A percentile compares a stretch with the other conserved stretches of the same genome.
These are phyloP conservation scores for Aeschynomene evenia DNA, from an alignment of 306 rosid genomes.

Conservation along the genomic window DNA sequence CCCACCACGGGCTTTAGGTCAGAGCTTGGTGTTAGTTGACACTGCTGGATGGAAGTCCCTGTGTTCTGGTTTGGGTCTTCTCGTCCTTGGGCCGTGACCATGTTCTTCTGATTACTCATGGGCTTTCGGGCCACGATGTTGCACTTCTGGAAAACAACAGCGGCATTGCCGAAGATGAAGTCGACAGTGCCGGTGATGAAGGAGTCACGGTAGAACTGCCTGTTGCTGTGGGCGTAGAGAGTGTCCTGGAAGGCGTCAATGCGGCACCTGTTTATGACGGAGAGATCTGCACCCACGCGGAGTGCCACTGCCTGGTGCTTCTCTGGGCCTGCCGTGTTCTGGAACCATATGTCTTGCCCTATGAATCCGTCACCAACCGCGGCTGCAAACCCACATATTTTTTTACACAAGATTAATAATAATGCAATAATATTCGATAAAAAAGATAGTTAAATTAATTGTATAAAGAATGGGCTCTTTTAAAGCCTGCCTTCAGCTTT, in stretches of 20 bases:
- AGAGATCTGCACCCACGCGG: conserved; percentile 56
- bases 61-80: conserved; percentile 63
- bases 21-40: conserved; percentile 43
- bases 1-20: conserved; percentile 53
- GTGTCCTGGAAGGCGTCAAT: conserved; percentile 75
- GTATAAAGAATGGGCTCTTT: fast-evolving
- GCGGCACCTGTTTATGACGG: conserved; percentile 65
- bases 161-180: conserved; percentile 71
- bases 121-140: conserved; percentile 54
- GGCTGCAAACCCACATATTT: conserved; percentile 30
- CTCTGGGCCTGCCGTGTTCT: conserved; percentile 68
- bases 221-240: conserved; percentile 59
- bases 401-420: too few species aligned
- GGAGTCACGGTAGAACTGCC: conserved; percentile 71
- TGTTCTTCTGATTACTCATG: conserved; percentile 55
- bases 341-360: conserved; percentile 63
- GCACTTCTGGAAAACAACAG: conserved; percentile 64
- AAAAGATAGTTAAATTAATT: too few species aligned
- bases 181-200: conserved; percentile 64
- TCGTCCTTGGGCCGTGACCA: conserved; percentile 77
- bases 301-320: conserved; percentile 83
- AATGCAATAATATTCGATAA: too few species aligned
- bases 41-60: conserved; percentile 59
- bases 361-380: conserved; percentile 80
- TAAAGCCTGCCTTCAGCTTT: too few species aligned